phyloP scores from a whole-genome alignment of 768 basidiomycete species.

The Lactifluus hygrophoroides region DNA sequence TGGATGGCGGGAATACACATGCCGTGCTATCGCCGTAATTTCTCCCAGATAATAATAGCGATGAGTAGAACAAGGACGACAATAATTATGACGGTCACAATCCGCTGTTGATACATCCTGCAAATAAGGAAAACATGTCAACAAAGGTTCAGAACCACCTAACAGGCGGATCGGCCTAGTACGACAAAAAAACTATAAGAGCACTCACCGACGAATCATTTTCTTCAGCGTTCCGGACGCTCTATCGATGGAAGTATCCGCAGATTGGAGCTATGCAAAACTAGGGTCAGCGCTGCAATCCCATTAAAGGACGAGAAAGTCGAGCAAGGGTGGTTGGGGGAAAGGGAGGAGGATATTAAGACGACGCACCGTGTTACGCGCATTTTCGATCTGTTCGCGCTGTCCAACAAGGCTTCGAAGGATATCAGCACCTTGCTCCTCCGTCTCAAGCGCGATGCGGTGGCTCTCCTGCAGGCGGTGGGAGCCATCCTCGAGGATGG shows the following conservation, averaged over 20 bases:
- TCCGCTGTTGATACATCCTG: constrained; percentile 97
- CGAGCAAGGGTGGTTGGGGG: neutral
- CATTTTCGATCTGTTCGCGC: constrained; percentile 90
- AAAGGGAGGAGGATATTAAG: neutral
- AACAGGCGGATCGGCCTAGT: constrained; percentile 17
- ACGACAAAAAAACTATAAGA: neutral
- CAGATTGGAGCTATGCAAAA: constrained; percentile 60
- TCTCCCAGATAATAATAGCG: constrained; percentile 71
- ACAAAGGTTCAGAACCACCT: constrained; percentile 23
- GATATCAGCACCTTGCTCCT: constrained; percentile 92
- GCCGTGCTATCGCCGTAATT: constrained; percentile 30
- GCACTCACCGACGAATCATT: constrained; percentile 86
- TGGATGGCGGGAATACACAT: no score
- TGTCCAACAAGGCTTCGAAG: constrained; percentile 76
- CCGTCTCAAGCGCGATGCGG: constrained; percentile 90
- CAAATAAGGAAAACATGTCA: constrained; percentile 23
- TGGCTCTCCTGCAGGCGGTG: constrained; percentile 85
- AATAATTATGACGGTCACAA: constrained; percentile 82
- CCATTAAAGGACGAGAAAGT: neutral
- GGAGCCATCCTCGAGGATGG: constrained; percentile 75
- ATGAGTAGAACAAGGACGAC: constrained; percentile 79
- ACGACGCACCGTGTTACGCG: constrained; percentile 70
- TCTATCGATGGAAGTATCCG: constrained; percentile 83
- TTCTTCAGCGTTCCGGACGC: constrained; percentile 88
- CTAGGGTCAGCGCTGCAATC: neutral